Conservation (phyloP, 441 rosid species). For the Corymbia citriodora region DNA sequence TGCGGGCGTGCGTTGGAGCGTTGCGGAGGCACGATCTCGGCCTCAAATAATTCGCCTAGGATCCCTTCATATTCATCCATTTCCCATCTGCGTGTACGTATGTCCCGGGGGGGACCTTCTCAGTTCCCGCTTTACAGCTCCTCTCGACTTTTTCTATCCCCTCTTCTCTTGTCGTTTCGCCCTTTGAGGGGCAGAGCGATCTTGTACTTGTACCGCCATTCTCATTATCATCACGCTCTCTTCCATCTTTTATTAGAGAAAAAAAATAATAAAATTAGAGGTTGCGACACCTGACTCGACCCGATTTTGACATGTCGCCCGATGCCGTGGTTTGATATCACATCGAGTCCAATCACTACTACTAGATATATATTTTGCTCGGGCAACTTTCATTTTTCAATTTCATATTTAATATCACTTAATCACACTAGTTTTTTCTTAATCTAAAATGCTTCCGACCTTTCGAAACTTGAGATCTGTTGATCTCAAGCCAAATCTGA, state of each 20-base stretch:
- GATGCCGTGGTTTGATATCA: not conserved
- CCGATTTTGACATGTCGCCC: not conserved
- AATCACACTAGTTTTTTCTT: not conserved
- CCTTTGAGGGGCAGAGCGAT: not conserved
- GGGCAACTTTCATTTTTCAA: accelerated
- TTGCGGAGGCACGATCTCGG: not conserved
- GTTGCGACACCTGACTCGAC: not conserved
- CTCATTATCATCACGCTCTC: not conserved
- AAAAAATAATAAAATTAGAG: not conserved
- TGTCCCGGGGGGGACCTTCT: not conserved
- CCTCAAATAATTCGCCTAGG: not conserved
- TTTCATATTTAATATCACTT: not conserved
- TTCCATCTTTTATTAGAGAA: not conserved
- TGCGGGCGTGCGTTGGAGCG: not conserved
- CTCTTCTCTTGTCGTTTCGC: not conserved
- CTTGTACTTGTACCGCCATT: not conserved
- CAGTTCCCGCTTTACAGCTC: not conserved
- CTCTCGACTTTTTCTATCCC: not conserved
- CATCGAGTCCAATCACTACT: not conserved
- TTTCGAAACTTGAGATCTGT: not conserved
- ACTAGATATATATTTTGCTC: not conserved
- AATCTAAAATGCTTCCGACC: not conserved
- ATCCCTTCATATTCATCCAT: not conserved
- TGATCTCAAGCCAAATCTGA: not conserved
- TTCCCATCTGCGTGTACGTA: not conserved